Percentiles rank a stretch among this genome's conserved stretches.
Evolutionary conservation across 306 rosid species (phyloP).

Genomic region (Ormosia semicastrata): DNA sequence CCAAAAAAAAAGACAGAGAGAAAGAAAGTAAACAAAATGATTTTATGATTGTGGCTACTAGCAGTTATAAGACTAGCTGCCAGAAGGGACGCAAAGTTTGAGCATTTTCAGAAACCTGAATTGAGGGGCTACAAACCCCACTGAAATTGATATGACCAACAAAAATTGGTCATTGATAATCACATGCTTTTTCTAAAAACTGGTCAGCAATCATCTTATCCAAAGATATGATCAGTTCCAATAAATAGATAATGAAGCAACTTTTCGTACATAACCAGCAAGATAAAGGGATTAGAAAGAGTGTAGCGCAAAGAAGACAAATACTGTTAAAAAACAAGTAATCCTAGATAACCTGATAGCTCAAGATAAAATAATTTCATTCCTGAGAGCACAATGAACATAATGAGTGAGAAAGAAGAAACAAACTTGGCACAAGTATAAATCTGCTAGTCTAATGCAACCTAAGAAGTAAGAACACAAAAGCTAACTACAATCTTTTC

Average conservation of each 20-base stretch:
- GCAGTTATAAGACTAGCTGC: not conserved
- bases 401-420: not conserved
- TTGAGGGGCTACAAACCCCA: not conserved
- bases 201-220: not conserved
- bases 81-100: not conserved
- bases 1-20: not conserved
- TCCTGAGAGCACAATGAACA: conserved; percentile 3
- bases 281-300: not conserved
- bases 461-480: not conserved
- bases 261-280: not conserved
- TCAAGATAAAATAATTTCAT: not conserved
- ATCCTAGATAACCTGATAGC: not conserved
- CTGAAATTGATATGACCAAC: not conserved
- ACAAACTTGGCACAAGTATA: not conserved
- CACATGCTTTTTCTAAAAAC: not conserved
- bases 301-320: not conserved
- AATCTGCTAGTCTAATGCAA: not conserved
- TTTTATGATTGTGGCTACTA: not conserved
- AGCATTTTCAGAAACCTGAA: not conserved
- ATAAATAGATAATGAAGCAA: not conserved
- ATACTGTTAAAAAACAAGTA: not conserved
- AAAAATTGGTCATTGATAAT: not conserved
- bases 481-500: not conserved
- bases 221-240: not conserved
- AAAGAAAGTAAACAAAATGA: not conserved